Evolutionary conservation across 2,329 filamentous ascomycete genomes (phyloP).

Genomic region (Aspergillus melleus): DNA sequence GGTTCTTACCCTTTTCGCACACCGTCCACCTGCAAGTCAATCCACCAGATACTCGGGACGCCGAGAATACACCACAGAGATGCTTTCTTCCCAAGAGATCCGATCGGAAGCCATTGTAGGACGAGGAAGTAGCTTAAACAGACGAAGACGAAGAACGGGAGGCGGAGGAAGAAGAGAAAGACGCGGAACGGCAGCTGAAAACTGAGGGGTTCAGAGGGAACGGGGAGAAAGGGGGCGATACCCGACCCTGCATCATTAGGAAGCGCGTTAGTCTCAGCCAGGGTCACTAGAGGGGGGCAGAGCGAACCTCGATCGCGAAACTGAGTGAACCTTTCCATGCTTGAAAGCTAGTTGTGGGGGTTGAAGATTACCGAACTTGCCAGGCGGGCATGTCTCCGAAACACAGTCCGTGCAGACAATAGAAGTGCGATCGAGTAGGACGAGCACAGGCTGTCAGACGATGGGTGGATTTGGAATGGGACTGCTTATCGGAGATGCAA

Average conservation of each 20-base stretch:
- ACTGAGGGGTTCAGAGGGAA: slow-evolving; percentile 64
- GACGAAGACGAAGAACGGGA: slow-evolving; percentile 73
- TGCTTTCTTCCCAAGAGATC: slow-evolving; percentile 71
- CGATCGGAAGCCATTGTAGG: slow-evolving; percentile 77
- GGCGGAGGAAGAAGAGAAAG: slow-evolving; percentile 75
- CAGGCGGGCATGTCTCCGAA: slow-evolving; percentile 7
- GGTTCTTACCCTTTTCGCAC: slow-evolving; percentile 80
- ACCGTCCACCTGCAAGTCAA: slow-evolving; percentile 96
- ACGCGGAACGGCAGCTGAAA: slow-evolving; percentile 65
- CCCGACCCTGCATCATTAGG: slow-evolving; percentile 68
- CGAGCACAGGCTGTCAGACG: not conserved
- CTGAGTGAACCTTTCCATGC: slow-evolving; percentile 93
- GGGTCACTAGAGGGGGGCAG: not conserved
- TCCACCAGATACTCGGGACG: slow-evolving; percentile 95
- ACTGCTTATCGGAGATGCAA: too few species aligned
- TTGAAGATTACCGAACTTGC: slow-evolving; percentile 2
- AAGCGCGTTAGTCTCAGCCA: not conserved
- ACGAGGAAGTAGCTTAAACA: slow-evolving; percentile 72
- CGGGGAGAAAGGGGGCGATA: slow-evolving; percentile 91
- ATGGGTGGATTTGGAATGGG: too few species aligned
- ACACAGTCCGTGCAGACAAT: not conserved
- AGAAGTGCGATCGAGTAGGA: not conserved
- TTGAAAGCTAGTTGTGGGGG: not conserved
- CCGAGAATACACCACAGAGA: slow-evolving; percentile 84
- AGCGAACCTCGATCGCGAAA: slow-evolving; percentile 79